Base-by-base conservation (phyloP, 768 basidiomycete genomes). In the Lactarius vividus region DNA sequence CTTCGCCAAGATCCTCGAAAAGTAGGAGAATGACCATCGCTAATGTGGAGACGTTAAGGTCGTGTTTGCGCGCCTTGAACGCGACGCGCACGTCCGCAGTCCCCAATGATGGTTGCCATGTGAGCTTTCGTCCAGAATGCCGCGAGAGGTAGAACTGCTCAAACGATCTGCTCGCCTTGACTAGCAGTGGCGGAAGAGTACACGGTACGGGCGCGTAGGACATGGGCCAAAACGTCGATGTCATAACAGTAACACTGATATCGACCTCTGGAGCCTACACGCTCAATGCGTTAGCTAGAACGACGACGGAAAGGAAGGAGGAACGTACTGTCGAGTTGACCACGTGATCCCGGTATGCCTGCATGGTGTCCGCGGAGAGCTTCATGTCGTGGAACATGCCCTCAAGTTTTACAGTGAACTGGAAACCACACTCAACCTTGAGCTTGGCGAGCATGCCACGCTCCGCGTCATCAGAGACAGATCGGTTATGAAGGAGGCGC, bases 371-470 rank as follows among this genome's bases (percentile, higher is more conserved):
- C 23, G 80, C 77, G 6, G 94, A 96, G 33, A 96, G 75, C 72
- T 87, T 92, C 87, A 99, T 95, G 74, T 98, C 96, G 70, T 93
- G 84, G 85, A 99, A 97, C 96, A 99, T 99, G 64, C 96, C 96
- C 76, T 99, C 96, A 72, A 98, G 80, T 75, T 96, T 96, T 77
- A 96, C 94, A 1, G 97, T 98, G 76, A 98, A 99, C 74, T 96
- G 94, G 71, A 88, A 89, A 8, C 96, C 96, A 72, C 92, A 96
- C 78, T 98, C 96, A 29, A 96, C 84, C 79, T 98, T 98, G 72
- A 99, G 86, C 77, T 97, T 98, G 55, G 94, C 89, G 1, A 99
- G 84, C 95, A 99, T 98, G 64, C 91, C 93, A 55, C 92, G 89
- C 74, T 99, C 97, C 3, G 97, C 96, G 76, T 99, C 97, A 71